Percentiles rank a stretch among this genome's conserved stretches.
Conservation (phyloP, 1,284 basidiomycete species). For the Sporisorium iseilematis-ciliati region DNA sequence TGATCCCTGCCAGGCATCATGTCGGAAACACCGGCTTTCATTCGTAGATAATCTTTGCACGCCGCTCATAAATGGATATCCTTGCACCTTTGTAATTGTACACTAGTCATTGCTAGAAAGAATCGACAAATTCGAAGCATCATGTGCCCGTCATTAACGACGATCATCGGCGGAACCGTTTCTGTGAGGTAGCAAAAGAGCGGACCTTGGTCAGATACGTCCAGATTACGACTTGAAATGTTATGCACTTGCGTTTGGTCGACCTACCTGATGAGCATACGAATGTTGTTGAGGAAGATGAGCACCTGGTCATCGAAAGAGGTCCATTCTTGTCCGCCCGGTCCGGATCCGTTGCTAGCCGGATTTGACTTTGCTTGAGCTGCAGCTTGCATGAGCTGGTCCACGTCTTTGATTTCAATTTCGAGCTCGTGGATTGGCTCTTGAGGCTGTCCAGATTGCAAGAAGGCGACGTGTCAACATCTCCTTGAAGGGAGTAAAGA, state of each 20-base stretch:
- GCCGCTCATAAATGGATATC: not conserved
- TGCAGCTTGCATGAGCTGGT: slow-evolving; percentile 71
- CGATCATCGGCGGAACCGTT: slow-evolving; percentile 4
- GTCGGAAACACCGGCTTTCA: not conserved
- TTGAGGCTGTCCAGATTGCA: slow-evolving; percentile 32
- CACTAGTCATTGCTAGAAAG: not conserved
- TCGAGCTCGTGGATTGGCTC: slow-evolving; percentile 74
- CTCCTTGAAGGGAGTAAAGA: not conserved
- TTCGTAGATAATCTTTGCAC: not conserved
- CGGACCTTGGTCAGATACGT: too few species aligned
- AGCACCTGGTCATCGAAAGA: slow-evolving; percentile 62
- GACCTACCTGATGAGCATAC: slow-evolving; percentile 54
- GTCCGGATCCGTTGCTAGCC: slow-evolving; percentile 13
- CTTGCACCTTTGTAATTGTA: not conserved
- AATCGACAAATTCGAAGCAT: not conserved
- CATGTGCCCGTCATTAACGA: not conserved
- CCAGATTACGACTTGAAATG: too few species aligned
- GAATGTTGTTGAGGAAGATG: slow-evolving; percentile 66
- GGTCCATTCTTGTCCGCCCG: slow-evolving; percentile 57
- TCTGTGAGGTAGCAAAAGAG: not conserved
- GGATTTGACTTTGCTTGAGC: slow-evolving; percentile 30
- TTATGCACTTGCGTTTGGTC: too few species aligned
- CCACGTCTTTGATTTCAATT: slow-evolving; percentile 73
- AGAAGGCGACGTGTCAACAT: slow-evolving; percentile 1
- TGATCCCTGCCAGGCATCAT: slow-evolving; percentile 1